Conservation (phyloP, 306 rosid species). For the Castanospermum australe region DNA sequence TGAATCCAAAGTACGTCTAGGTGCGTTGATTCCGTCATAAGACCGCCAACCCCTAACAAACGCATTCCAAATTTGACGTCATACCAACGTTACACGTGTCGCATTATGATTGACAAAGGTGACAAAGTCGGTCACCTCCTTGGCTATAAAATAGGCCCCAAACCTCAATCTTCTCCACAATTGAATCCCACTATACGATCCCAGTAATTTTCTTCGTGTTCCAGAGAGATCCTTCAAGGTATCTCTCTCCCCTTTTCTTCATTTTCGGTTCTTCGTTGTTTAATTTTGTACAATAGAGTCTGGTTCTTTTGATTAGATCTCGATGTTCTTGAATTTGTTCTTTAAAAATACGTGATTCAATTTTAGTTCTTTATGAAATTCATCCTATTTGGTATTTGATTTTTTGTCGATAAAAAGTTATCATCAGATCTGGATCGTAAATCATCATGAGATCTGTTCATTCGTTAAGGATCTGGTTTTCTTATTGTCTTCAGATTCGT, state of each 20-base stretch:
- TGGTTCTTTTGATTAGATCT: neutral
- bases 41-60: neutral
- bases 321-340: too few species aligned
- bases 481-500: neutral
- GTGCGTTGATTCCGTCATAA: neutral
- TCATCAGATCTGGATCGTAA: neutral
- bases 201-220: neutral
- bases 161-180: neutral
- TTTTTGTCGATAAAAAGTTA: neutral
- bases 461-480: too few species aligned
- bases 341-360: accelerated
- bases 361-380: neutral
- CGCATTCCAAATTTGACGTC: neutral
- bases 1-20: neutral
- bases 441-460: too few species aligned
- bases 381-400: neutral
- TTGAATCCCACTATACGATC: neutral
- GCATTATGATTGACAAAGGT: neutral
- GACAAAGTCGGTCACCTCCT: neutral
- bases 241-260: neutral
- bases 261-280: neutral
- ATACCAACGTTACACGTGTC: conserved; percentile 23
- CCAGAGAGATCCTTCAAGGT: conserved; percentile 5
- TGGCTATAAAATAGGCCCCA: neutral
- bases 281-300: neutral